Conservation (phyloP, 169 alveolate genomes). For the Eimeria maxima region DNA sequence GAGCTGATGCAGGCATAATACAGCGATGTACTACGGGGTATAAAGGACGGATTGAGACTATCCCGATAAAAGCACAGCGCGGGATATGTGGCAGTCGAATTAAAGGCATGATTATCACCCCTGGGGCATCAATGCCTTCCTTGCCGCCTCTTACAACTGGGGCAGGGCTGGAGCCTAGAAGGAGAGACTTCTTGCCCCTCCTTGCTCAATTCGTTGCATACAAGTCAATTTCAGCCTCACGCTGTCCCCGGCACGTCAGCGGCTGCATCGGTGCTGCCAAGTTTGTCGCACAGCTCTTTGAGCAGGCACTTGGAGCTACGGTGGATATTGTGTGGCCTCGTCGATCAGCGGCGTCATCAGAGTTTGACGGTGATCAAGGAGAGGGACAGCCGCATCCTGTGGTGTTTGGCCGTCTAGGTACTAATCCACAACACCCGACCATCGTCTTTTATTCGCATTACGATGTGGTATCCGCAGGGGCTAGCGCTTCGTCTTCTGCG, state of each 20-base stretch:
- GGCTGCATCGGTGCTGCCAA: conserved; percentile 71
- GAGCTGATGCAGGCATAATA: conserved; percentile 9
- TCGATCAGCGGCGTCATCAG: conserved; percentile 46
- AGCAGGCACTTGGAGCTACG: conserved; percentile 78
- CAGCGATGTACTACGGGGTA: background rate
- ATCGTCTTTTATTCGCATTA: conserved; percentile 85
- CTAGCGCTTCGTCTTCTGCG: background rate
- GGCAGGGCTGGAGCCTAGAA: conserved; percentile 54
- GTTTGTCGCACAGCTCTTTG: conserved; percentile 62
- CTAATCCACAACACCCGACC: conserved; percentile 82
- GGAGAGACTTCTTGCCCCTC: conserved; percentile 59
- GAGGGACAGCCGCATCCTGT: conserved; percentile 81
- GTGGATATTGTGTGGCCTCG: conserved; percentile 75
- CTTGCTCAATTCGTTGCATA: conserved; percentile 70
- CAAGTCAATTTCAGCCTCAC: conserved; percentile 64
- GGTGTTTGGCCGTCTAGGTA: conserved; percentile 84
- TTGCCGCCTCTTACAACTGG: conserved; percentile 51
- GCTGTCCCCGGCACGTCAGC: conserved; percentile 62
- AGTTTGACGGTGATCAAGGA: conserved; percentile 56
- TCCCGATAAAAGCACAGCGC: background rate
- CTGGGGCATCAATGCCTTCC: conserved; percentile 77
- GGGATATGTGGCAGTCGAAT: conserved; percentile 24
- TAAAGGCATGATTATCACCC: conserved; percentile 57
- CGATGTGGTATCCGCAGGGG: conserved; percentile 82
- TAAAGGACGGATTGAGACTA: background rate